These are phyloP conservation scores for Lasiodiplodia citricola DNA, from an alignment of 2,329 filamentous ascomycete genomes.

Conservation along the genomic window DNA sequence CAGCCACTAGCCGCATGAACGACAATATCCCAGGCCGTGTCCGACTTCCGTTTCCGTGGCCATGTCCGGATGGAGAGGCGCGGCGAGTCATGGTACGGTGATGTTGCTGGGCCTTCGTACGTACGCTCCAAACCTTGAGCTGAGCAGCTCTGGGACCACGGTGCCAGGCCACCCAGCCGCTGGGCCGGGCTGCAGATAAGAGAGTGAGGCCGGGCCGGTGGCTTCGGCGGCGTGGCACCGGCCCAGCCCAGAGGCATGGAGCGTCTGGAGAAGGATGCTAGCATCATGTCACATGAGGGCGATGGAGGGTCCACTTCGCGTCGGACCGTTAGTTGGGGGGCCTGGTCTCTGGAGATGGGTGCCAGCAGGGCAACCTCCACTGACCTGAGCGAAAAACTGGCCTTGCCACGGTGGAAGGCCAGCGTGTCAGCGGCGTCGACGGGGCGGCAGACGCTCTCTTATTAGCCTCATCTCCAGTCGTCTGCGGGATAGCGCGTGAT, in stretches of 20 bases:
- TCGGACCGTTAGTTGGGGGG: constrained; percentile 25
- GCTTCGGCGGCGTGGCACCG: constrained; percentile 9
- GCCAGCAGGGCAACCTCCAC: constrained; percentile 7
- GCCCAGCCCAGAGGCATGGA: neutral
- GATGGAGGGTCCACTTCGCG: constrained; percentile 22
- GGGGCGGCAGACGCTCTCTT: constrained; percentile 11
- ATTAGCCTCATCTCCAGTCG: constrained; percentile 12
- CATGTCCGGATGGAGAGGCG: constrained; percentile 6
- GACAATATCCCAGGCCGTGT: neutral
- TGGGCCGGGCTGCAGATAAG: constrained; percentile 3
- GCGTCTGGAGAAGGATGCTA: neutral
- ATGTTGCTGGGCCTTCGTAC: constrained; percentile 17
- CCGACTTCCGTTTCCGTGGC: constrained; percentile 3
- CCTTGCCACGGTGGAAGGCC: neutral
- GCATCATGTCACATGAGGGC: constrained; percentile 11
- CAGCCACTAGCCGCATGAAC: neutral
- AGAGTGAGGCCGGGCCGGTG: neutral
- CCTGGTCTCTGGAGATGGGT: constrained; percentile 15
- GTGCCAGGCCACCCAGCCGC: neutral
- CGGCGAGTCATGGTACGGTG: constrained; percentile 12
- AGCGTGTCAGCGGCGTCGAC: constrained; percentile 5
- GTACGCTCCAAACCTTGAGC: constrained; percentile 15
- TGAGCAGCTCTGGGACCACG: neutral
- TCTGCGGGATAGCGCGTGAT: constrained; percentile 20
- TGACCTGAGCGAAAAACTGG: neutral